Base-by-base conservation (phyloP, 495 filamentous ascomycete species). In the Tuber melanosporum region DNA sequence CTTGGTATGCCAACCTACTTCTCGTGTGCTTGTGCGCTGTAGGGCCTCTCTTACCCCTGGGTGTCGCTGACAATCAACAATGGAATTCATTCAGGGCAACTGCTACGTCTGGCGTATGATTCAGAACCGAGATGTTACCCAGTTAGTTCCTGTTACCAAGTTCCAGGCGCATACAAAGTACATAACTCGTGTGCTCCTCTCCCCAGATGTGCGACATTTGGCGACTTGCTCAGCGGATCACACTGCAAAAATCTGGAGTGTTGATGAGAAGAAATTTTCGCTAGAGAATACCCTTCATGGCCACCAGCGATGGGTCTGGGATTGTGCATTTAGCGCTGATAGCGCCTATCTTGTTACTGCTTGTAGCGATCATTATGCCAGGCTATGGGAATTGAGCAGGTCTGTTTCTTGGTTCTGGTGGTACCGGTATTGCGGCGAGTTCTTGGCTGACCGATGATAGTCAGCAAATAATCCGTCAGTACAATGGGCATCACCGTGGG, bases 281-380 rank as follows among this genome's bases (percentile, higher is more conserved):
- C 88, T 97, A 8, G 94, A 98, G 84, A 94, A 93, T 8, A 97
- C 93, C 3, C 89, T 99, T 2, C 90, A 91, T n/a, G 92, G 92
- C 75, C 95, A 99, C 84, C 95, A 99, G 85, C 91, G 95, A 47
- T 99, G 95, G 95, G 95, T 99, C 0, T 99, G 95, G 95, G 95
- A 99, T 85, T 99, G 95, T 83, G 95, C 95, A 4, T 99, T 98
- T 86, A 95, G 92, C 76, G 95, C 96, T 15, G 95, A 99, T 83
- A 94, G 92, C 47, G 95, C 95, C 0, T 99, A 99, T 83, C 86
- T 99, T 3, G 95, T 99, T n/a, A 99, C 96, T 3, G 96, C 96
- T 15, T 98, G 95, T 83, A 94, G 91, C 72, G 95, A 99, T 84
- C 95, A 99, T 84, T 99, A 97, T 84, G 95, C 95, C 1, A 88